A percentile compares a stretch with the other conserved stretches of the same genome.
Evolutionary conservation across 306 rosid species (phyloP).

Genomic region (Quercus variabilis): DNA sequence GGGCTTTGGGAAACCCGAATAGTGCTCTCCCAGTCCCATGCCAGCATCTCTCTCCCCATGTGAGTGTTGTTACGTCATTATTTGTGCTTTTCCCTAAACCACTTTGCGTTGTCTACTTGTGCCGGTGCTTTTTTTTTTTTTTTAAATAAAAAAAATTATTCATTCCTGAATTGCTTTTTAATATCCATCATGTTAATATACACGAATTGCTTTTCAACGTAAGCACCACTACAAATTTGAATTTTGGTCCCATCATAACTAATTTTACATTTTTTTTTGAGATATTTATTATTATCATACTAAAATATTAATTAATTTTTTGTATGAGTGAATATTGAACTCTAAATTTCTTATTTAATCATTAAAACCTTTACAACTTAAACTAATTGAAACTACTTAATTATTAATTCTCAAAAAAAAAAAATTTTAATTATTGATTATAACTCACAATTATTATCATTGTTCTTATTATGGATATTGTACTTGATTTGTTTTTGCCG

Average conservation of each 20-base stretch:
- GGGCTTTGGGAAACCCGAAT: slow-evolving; percentile 35
- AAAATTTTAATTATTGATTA: no score
- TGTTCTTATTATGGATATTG: no score
- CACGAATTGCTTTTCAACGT: no score
- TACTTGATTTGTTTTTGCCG: neutral
- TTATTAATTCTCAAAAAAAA: no score
- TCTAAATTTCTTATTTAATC: no score
- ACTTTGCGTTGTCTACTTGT: slow-evolving; percentile 39
- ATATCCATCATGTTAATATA: no score
- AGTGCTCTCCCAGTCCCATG: slow-evolving; percentile 8
- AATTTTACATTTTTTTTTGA: no score
- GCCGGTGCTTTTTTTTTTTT: neutral
- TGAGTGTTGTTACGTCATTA: slow-evolving; percentile 28
- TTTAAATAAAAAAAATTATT: neutral
- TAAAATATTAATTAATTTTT: rapidly evolving
- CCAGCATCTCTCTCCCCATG: slow-evolving; percentile 33
- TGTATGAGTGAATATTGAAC: rapidly evolving
- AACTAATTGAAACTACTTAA: no score
- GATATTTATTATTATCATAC: rapidly evolving
- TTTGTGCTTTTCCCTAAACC: slow-evolving; percentile 17
- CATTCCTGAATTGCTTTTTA: neutral
- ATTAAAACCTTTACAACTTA: no score
- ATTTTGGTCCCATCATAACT: no score
- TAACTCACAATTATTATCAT: neutral
- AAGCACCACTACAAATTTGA: no score